Conservation (phyloP, 345 rosid species). For the Passiflora organensis region DNA sequence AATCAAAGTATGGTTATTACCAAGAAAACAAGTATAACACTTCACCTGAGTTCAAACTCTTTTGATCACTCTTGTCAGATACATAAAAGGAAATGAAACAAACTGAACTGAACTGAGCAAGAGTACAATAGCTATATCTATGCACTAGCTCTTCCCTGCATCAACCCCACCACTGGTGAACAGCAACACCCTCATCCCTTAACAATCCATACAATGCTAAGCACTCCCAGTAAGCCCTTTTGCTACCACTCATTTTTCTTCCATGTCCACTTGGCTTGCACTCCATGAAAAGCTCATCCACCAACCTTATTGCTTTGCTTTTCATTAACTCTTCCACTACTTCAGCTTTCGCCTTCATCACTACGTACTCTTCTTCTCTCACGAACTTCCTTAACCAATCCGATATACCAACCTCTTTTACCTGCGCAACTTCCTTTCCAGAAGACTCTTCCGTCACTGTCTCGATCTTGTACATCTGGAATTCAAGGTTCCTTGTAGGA, state of each 20-base stretch:
- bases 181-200: slow-evolving; percentile 76
- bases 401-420: slow-evolving; percentile 41
- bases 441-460: slow-evolving; percentile 25
- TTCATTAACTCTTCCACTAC: slow-evolving; percentile 67
- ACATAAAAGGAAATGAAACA: background rate
- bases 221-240: slow-evolving; percentile 77
- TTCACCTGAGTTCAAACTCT: background rate
- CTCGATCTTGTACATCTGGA: slow-evolving; percentile 69
- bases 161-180: slow-evolving; percentile 87
- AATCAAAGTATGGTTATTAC: background rate
- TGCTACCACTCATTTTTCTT: slow-evolving; percentile 27
- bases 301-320: slow-evolving; percentile 47
- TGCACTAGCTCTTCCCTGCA: too few relatives aligned
- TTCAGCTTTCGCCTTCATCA: slow-evolving; percentile 81
- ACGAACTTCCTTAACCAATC: slow-evolving; percentile 66
- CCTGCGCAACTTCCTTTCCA: slow-evolving; percentile 15
- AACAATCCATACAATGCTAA: slow-evolving; percentile 71
- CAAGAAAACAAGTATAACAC: background rate
- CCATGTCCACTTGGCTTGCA: slow-evolving; percentile 54
- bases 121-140: background rate
- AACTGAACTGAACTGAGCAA: background rate
- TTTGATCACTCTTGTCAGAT: too few relatives aligned
- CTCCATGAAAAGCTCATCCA: slow-evolving; percentile 84
- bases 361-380: slow-evolving; percentile 62
- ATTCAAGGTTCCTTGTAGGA: slow-evolving; percentile 59